Evolutionary conservation across 176 grass and related monocot species (phyloP).

Genomic region (Aegilops sharonensis): DNA sequence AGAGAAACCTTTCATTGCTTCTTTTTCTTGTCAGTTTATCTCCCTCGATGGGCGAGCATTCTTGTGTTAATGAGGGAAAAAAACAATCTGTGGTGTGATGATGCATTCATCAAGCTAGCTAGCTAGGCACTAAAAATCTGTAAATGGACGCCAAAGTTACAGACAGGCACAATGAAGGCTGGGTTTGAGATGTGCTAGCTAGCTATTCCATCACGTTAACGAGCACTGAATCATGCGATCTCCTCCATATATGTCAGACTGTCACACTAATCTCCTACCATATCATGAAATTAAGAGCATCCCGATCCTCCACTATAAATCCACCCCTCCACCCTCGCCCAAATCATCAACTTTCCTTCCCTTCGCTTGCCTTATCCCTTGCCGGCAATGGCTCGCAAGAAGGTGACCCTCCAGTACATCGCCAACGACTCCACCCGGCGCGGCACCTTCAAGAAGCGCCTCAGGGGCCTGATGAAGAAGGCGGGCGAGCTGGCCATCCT

Average conservation of each 20-base stretch:
- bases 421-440: conserved; percentile 26
- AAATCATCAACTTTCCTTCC: neutral
- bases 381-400: conserved; percentile 39
- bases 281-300: neutral
- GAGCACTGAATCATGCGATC: neutral
- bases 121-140: neutral
- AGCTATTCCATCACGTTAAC: neutral
- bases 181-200: neutral
- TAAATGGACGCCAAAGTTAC: neutral
- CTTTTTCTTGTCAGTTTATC: neutral
- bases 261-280: conserved; percentile 1
- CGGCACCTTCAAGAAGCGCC: conserved; percentile 33
- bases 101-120: neutral
- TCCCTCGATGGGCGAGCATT: neutral
- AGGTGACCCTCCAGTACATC: conserved; percentile 37
- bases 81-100: neutral
- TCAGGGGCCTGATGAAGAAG: conserved; percentile 41
- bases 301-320: neutral
- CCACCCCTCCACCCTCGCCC: neutral
- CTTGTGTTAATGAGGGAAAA: neutral
- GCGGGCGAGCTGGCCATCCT: conserved; percentile 25
- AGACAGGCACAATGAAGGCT: neutral
- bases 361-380: neutral
- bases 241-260: neutral
- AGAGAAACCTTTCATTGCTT: neutral